Evolutionary conservation across 179 eudicot genomes (phyloP), one percentile per base, ranked within the genome.

Genomic region (Patellifolia procumbens): DNA sequence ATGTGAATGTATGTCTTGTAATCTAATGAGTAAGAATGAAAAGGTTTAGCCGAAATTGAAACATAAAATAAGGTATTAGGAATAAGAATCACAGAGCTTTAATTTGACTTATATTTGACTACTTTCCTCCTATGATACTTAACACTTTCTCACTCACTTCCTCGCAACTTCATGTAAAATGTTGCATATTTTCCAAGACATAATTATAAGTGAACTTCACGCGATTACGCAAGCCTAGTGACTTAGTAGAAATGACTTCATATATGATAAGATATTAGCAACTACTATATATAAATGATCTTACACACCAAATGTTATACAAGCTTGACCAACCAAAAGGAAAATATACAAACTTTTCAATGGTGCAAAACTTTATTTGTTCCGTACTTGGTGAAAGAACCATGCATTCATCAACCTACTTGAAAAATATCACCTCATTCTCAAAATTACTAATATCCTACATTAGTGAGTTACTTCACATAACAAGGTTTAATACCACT

Each of bases 391-490:
- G 20, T 66, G 35, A 16, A 31, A 22, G 19, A 37, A 17, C 17
- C 66, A 66, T 66, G 78, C 28, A 67, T 53, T 58, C 70, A 56
- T 58, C 29, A 24, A 34, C 22, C 16, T 52, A 24, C 37, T 48
- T 73, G 15, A 49, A 42, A 53, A 20, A 67, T 51, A 19, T 72
- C 22, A 43, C 0, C 15, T 66, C 67, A 12, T 29, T 62, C 62
- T 51, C 53, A 71, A 58, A 11, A 12, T 45, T 19, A 45, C 22
- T 69, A 39, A 0, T 37, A 2, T 34, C 64, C 62, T 62, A 39
- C 9, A 20, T 61, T 4, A n/a, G 43, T 52, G 37, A 63, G 37
- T 24, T 78, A 17, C 19, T 56, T 55, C 8, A 29, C 58, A 39
- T 48, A 15, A 16, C 11, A 12, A 43, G 20, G 5, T 77, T 29